Base-by-base conservation (phyloP, 371 early-diverging fungal genomes). In the Haplosporangium sp. region DNA sequence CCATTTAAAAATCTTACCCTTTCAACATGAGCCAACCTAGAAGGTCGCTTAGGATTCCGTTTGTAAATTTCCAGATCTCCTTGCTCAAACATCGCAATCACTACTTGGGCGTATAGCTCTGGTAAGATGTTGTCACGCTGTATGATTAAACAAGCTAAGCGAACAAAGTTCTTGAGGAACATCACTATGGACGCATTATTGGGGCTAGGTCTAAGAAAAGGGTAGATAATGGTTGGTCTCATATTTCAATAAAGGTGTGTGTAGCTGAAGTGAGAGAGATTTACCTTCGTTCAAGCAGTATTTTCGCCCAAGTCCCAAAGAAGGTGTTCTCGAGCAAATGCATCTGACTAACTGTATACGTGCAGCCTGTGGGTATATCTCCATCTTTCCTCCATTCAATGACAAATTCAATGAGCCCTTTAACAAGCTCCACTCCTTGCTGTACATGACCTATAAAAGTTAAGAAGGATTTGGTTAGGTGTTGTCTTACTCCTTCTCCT, bases 21-120 rank as follows among this genome's bases (percentile, higher is more conserved):
- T 50, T 71, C 77, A 34, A 50, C 66, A 67, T 79, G 74, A 34
- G 63, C 62, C 17, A 71, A 47, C 42, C 81, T 61, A 5, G 81
- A 74, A 2, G 81, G 67, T 34, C 81, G 63, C 61, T 74, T 79
- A 9, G 81, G 63, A 35, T 72, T 77, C 11, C 81, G 65, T 58
- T 64, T 61, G 48, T 70, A 74, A 3, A 71, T 71, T 34, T 74
- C 81, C 17, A 74, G 45, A n/a, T 79, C 74, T 6, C 71, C 71
- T 20, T 74, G 66, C 35, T 79, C 74, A 50, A 79, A 70, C 65
- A 79, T 67, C 2, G 67, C 61, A 1, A 44, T 47, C 68, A 74
- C 15, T 6, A 67, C 58, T 38, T 71, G 68, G 3, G 71, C 71
- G 48, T 74, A 74, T 15, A 52, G 20, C 11, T 79, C 81, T 5